Conservation (phyloP, 495 filamentous ascomycete species). For the Aspergillus kassunensis region DNA sequence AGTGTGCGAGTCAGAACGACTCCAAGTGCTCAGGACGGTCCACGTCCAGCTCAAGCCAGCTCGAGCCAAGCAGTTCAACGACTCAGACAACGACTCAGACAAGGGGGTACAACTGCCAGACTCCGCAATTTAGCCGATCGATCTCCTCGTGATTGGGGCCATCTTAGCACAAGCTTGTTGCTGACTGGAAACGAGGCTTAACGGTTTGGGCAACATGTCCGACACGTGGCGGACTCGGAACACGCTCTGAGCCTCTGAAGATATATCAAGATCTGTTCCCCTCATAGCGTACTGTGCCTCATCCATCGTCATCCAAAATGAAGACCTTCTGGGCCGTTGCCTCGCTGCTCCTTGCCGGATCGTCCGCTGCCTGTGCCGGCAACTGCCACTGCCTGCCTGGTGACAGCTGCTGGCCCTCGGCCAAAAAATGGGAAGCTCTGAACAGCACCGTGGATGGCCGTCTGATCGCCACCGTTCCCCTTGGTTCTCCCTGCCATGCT, state of each 20-base stretch:
- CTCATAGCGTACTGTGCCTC: neutral
- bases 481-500: constrained; percentile 46
- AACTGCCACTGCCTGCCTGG: constrained; percentile 33
- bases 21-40: no score
- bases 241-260: no score
- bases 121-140: neutral
- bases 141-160: no score
- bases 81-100: no score
- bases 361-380: constrained; percentile 12
- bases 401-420: constrained; percentile 47
- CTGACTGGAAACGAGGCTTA: no score
- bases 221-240: constrained; percentile 7
- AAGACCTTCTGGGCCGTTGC: constrained; percentile 23
- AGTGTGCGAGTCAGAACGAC: no score
- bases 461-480: constrained; percentile 42
- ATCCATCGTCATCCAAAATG: constrained; percentile 17
- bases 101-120: no score
- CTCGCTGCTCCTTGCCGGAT: constrained; percentile 21
- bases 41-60: no score
- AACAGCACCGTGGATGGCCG: constrained; percentile 43
- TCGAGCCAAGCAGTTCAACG: no score
- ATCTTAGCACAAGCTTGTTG: no score
- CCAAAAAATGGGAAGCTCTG: constrained; percentile 35
- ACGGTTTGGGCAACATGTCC: constrained; percentile 19
- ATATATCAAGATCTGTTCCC: no score